Conservation (phyloP, 2,329 filamentous ascomycete species). For the Elsinoe australis region DNA sequence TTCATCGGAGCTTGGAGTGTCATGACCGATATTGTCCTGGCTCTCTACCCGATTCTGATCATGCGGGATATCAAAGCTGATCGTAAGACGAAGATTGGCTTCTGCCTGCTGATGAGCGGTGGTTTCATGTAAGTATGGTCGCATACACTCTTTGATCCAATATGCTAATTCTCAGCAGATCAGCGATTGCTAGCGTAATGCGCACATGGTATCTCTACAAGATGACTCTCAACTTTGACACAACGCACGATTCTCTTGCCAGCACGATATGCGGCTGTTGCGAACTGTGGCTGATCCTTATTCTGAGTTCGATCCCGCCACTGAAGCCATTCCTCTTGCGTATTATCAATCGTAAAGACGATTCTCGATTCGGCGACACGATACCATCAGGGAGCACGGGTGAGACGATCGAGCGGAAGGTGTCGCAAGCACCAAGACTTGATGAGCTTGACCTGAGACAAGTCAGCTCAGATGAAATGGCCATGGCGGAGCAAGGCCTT, state of each 20-base stretch:
- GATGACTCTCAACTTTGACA: neutral
- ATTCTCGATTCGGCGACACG: neutral
- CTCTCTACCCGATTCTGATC: conserved; percentile 26
- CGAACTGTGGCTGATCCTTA: conserved; percentile 12
- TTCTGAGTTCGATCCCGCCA: conserved; percentile 10
- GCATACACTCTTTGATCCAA: too few species aligned
- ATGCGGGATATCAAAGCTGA: conserved; percentile 24
- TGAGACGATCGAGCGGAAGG: neutral
- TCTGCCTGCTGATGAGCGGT: conserved; percentile 27
- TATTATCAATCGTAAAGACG: neutral
- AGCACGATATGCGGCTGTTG: neutral
- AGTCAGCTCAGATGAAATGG: neutral
- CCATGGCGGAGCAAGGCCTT: neutral
- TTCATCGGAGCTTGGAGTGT: conserved; percentile 4
- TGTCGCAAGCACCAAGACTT: neutral
- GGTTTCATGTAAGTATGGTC: conserved; percentile 19
- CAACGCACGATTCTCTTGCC: neutral
- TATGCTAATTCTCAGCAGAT: neutral
- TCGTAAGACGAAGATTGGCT: conserved; percentile 23
- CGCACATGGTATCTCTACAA: conserved; percentile 3
- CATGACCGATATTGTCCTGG: conserved; percentile 22
- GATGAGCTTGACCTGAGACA: neutral
- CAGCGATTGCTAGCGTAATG: neutral
- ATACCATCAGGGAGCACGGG: neutral
- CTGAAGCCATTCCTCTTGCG: conserved; percentile 9